Percentiles rank a stretch among this genome's conserved stretches.
phyloP scores from a whole-genome alignment of 1,284 basidiomycete species.

The Ustilago sp. region DNA sequence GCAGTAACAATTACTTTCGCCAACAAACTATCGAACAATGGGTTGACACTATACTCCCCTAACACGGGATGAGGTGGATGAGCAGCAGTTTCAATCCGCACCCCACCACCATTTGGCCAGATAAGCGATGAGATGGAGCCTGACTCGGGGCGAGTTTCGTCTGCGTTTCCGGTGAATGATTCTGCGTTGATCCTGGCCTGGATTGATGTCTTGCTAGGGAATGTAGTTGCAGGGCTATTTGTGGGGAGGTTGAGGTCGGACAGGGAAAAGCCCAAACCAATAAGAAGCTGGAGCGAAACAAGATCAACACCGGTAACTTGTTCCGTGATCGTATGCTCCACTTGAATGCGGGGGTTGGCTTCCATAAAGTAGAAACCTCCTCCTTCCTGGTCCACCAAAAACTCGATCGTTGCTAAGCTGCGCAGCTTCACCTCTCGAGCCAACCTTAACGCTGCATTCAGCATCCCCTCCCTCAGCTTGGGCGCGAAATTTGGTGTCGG shows the following conservation, averaged over 20 bases:
- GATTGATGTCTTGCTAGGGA: slow-evolving; percentile 20
- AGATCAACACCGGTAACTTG: slow-evolving; percentile 34
- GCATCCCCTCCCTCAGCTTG: slow-evolving; percentile 10
- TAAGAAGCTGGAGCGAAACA: slow-evolving; percentile 31
- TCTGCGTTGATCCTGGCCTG: slow-evolving; percentile 54
- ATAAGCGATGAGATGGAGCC: slow-evolving; percentile 31
- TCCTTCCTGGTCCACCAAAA: slow-evolving; percentile 28
- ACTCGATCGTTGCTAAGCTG: slow-evolving; percentile 48
- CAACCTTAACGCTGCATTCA: slow-evolving; percentile 23
- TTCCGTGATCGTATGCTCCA: slow-evolving; percentile 55
- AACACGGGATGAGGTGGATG: slow-evolving; percentile 31
- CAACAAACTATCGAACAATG: slow-evolving; percentile 55
- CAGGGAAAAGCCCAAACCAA: slow-evolving; percentile 33
- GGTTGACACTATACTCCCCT: slow-evolving; percentile 26
- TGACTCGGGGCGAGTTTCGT: slow-evolving; percentile 26
- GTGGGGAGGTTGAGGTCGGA: slow-evolving; percentile 12
- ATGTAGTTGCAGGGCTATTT: neutral
- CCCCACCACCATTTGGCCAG: slow-evolving; percentile 31
- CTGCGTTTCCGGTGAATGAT: slow-evolving; percentile 18
- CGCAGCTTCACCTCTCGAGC: slow-evolving; percentile 14
- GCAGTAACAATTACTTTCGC: slow-evolving; percentile 58
- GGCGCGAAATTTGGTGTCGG: slow-evolving; percentile 21
- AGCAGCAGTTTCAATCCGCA: slow-evolving; percentile 55
- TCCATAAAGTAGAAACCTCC: slow-evolving; percentile 50
- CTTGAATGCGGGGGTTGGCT: slow-evolving; percentile 55